Evolutionary conservation across 2,329 filamentous ascomycete genomes (phyloP).

Genomic region (Neopestalotiopsis sp.): DNA sequence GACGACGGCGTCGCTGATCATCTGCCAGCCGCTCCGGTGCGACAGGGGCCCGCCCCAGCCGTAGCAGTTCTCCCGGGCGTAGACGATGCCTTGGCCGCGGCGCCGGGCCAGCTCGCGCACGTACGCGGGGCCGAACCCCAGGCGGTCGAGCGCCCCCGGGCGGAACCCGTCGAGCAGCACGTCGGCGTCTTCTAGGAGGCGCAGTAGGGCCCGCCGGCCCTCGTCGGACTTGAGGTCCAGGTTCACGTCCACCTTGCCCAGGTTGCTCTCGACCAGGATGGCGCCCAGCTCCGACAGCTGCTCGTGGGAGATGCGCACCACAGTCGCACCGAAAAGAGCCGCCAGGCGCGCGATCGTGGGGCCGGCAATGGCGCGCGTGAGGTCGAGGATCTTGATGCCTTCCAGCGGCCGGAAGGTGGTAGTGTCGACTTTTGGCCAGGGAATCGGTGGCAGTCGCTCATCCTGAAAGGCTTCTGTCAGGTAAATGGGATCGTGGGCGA

Average conservation of each 20-base stretch:
- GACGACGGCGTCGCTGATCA: constrained; percentile 43
- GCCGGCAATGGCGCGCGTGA: constrained; percentile 77
- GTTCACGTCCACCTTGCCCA: constrained; percentile 70
- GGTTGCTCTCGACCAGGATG: constrained; percentile 71
- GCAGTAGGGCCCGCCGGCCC: constrained; percentile 61
- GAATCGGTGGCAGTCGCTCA: constrained; percentile 31
- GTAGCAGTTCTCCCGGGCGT: constrained; percentile 75
- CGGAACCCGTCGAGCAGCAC: constrained; percentile 74
- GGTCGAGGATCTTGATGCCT: constrained; percentile 75
- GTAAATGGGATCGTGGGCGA: constrained; percentile 34
- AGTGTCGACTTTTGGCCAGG: constrained; percentile 29
- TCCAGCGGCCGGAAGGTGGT: constrained; percentile 39
- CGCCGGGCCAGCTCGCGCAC: constrained; percentile 57
- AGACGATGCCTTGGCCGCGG: constrained; percentile 69
- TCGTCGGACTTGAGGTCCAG: constrained; percentile 63
- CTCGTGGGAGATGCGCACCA: constrained; percentile 73
- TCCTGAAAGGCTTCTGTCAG: constrained; percentile 20
- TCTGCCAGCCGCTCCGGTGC: constrained; percentile 67
- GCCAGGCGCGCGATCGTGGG: constrained; percentile 73
- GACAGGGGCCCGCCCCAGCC: constrained; percentile 67
- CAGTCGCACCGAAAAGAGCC: constrained; percentile 75
- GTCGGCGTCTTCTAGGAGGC: constrained; percentile 66
- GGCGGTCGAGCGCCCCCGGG: constrained; percentile 65
- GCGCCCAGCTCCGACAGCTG: constrained; percentile 72
- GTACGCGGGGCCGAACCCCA: constrained; percentile 65